Conservation (phyloP, 768 basidiomycete genomes). For the Mycena capillaripes region DNA sequence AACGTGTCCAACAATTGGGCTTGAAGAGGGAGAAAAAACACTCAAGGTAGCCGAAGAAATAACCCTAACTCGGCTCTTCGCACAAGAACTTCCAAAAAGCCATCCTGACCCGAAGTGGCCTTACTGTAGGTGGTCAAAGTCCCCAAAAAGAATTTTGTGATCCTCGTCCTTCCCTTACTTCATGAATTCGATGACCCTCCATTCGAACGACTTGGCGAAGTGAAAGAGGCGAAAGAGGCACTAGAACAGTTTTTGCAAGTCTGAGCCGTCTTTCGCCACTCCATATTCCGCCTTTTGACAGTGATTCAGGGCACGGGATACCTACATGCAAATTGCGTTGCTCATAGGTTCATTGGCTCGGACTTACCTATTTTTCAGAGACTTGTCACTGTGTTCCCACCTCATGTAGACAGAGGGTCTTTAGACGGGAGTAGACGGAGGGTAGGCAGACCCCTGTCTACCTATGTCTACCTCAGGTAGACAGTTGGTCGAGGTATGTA, state of each 20-base stretch:
- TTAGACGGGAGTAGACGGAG: no score
- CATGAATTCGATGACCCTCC: conserved; percentile 1
- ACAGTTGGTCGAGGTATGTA: no score
- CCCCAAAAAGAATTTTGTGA: neutral
- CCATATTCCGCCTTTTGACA: neutral
- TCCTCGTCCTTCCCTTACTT: neutral
- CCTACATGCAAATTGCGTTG: neutral
- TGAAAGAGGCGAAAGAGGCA: neutral
- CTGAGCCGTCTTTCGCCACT: neutral
- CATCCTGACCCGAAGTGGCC: neutral
- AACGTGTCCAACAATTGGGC: no score
- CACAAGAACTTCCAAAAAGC: neutral
- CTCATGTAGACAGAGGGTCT: no score
- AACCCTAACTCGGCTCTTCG: neutral
- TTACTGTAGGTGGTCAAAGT: neutral
- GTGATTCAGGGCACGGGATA: neutral
- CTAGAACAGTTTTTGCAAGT: neutral
- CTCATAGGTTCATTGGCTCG: neutral
- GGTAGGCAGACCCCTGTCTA: no score
- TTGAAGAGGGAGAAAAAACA: no score
- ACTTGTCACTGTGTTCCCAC: no score
- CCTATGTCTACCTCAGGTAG: no score
- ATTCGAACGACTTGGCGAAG: neutral
- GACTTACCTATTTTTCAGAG: no score
- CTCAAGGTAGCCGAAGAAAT: neutral